Conservation (phyloP, 176 grass and related monocot genomes). For the Avena sativa region DNA sequence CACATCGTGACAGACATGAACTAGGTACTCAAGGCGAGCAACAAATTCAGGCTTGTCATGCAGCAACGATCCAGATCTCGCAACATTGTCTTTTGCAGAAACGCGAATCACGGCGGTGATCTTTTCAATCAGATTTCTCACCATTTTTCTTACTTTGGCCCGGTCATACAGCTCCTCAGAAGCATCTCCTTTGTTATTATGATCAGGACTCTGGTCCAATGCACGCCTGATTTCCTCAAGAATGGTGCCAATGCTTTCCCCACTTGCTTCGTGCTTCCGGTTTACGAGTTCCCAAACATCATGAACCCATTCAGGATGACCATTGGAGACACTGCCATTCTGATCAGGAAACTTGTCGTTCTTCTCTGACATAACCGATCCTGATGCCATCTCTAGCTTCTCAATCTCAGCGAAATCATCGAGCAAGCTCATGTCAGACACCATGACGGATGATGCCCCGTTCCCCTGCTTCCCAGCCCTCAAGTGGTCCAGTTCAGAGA, state of each 20-base stretch:
- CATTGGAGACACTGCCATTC: conserved; percentile 34
- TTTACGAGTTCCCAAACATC: conserved; percentile 64
- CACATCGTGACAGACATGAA: conserved; percentile 57
- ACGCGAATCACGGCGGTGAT: conserved; percentile 6
- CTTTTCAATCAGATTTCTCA: conserved; percentile 31
- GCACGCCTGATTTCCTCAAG: conserved; percentile 57
- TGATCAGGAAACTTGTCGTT: not conserved
- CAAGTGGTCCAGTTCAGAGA: conserved; percentile 75
- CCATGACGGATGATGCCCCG: conserved; percentile 19
- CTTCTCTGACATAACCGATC: not conserved
- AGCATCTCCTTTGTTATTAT: not conserved
- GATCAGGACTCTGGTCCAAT: conserved; percentile 35
- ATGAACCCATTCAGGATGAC: conserved; percentile 55
- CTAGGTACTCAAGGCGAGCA: conserved; percentile 45
- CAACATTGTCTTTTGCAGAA: conserved; percentile 30
- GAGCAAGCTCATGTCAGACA: conserved; percentile 56
- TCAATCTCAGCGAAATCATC: conserved; percentile 72
- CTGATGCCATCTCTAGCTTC: conserved; percentile 46
- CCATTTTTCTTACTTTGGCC: conserved; percentile 23
- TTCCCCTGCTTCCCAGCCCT: conserved; percentile 53
- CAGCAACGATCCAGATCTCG: not conserved
- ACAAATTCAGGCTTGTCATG: conserved; percentile 47
- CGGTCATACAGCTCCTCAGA: not conserved
- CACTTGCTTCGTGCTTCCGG: conserved; percentile 62
- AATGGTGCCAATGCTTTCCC: conserved; percentile 53